Percentiles rank a stretch among this genome's conserved stretches.
Conservation (phyloP, 2,329 filamentous ascomycete genomes). For the Graphilbum ipis-grandicollis region DNA sequence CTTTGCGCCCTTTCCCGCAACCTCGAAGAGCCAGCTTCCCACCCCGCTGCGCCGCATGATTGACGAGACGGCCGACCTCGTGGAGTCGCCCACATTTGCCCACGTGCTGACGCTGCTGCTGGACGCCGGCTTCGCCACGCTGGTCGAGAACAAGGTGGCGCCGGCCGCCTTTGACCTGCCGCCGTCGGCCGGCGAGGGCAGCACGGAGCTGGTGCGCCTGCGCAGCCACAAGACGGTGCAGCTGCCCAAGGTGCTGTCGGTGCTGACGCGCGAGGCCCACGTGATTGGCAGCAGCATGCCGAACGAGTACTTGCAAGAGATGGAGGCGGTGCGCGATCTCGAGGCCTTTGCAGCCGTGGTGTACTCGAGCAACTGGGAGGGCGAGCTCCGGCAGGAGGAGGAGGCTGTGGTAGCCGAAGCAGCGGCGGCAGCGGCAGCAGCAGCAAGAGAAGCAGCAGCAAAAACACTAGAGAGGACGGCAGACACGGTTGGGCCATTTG, state of each 20-base stretch:
- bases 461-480: too few species aligned
- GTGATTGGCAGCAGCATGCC: slow-evolving; percentile 64
- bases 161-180: slow-evolving; percentile 58
- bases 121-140: slow-evolving; percentile 68
- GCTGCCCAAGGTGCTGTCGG: slow-evolving; percentile 75
- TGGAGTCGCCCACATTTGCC: slow-evolving; percentile 83
- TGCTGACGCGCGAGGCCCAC: slow-evolving; percentile 82
- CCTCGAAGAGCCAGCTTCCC: too few species aligned
- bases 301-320: slow-evolving; percentile 53
- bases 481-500: too few species aligned
- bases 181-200: slow-evolving; percentile 10
- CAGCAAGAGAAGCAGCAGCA: background rate
- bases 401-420: slow-evolving; percentile 19
- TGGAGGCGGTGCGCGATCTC: slow-evolving; percentile 60
- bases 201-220: slow-evolving; percentile 32
- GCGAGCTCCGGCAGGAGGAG: slow-evolving; percentile 37
- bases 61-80: slow-evolving; percentile 88
- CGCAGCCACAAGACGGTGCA: slow-evolving; percentile 43
- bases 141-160: slow-evolving; percentile 70
- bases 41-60: slow-evolving; percentile 75
- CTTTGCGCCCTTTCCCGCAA: background rate
- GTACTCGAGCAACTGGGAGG: slow-evolving; percentile 70
- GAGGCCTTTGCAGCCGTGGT: slow-evolving; percentile 77
- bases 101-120: slow-evolving; percentile 75
- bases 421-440: slow-evolving; percentile 6